Conservation (phyloP, 2,329 filamentous ascomycete species). For the Pezicula radicicola region DNA sequence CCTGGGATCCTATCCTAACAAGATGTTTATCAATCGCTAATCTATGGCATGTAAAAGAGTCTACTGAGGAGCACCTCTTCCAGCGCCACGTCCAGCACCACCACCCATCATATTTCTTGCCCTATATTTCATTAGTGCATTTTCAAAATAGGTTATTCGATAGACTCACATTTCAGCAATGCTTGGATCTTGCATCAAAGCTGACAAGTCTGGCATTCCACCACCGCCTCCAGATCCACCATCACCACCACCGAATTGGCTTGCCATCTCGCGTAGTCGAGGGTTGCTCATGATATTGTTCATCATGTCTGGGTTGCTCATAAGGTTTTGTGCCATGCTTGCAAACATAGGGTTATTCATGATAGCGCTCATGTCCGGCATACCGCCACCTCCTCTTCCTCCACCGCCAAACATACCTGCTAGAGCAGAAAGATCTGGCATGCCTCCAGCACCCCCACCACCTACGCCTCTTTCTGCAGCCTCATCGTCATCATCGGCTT, state of each 20-base stretch:
- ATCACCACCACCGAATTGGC: constrained; percentile 67
- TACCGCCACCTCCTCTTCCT: constrained; percentile 66
- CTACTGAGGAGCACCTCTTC: constrained; percentile 18
- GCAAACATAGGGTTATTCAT: constrained; percentile 99
- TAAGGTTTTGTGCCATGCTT: constrained; percentile 93
- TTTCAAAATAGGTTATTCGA: background rate
- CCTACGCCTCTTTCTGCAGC: constrained; percentile 47
- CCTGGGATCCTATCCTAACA: too few relatives aligned
- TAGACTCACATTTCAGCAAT: constrained; percentile 86
- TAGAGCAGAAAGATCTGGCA: constrained; percentile 69
- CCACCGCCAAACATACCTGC: constrained; percentile 71
- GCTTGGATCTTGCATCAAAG: constrained; percentile 87
- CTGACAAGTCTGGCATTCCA: constrained; percentile 84
- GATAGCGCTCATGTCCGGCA: constrained; percentile 82
- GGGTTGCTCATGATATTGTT: constrained; percentile 94
- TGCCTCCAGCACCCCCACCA: constrained; percentile 54
- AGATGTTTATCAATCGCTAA: too few relatives aligned
- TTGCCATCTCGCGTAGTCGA: constrained; percentile 80
- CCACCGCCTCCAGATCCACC: constrained; percentile 38
- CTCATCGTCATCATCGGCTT: constrained; percentile 47
- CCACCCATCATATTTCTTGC: constrained; percentile 67
- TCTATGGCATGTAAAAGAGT: background rate
- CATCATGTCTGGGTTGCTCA: constrained; percentile 95
- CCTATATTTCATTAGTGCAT: constrained; percentile 29
- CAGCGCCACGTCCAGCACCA: constrained; percentile 30